phyloP scores from a whole-genome alignment of 305 asterid genomes.

The Petunia hybrid region DNA sequence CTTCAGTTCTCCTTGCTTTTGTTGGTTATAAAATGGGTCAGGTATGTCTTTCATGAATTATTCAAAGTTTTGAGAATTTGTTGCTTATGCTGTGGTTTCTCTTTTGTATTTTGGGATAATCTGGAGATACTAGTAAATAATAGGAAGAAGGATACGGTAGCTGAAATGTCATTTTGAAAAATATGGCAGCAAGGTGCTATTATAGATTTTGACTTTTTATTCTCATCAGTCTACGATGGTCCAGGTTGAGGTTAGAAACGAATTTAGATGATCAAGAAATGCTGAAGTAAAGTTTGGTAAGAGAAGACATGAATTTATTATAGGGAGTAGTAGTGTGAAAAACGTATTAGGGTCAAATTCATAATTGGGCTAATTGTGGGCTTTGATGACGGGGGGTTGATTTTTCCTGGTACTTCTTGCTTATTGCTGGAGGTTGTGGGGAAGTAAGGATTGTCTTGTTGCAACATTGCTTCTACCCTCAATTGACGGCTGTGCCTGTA shows the following conservation, averaged over 20 bases:
- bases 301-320: neutral
- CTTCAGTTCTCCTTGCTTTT: conserved; percentile 83
- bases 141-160: neutral
- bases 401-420: neutral
- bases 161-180: neutral
- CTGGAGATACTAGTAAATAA: conserved; percentile 20
- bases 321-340: neutral
- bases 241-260: neutral
- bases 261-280: neutral
- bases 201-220: neutral
- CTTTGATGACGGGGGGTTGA: neutral
- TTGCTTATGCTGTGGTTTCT: conserved; percentile 7
- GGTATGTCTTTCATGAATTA: conserved; percentile 45
- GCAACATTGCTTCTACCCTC: neutral
- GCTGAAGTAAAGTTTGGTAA: neutral
- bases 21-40: conserved; percentile 63
- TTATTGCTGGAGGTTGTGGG: conserved; percentile 17
- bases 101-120: neutral
- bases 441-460: neutral
- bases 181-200: neutral
- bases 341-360: neutral
- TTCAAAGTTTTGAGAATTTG: conserved; percentile 10
- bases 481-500: neutral
- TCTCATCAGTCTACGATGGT: conserved; percentile 3
- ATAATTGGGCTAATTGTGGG: neutral